Conservation (phyloP, 2,329 filamentous ascomycete species). For the Botrytis hyacinthi region DNA sequence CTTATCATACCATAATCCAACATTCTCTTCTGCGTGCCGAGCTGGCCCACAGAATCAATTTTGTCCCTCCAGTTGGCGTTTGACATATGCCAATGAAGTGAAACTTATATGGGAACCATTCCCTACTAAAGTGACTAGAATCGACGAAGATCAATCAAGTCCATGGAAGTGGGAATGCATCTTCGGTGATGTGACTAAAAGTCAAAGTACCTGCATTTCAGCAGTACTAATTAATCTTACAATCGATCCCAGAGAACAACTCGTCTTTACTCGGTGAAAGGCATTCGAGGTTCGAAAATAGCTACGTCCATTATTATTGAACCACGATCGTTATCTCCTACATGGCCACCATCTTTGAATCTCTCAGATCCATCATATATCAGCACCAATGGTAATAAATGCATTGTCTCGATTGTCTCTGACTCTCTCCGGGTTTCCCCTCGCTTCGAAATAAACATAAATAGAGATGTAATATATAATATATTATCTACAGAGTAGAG, state of each 20-base stretch:
- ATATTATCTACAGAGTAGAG: background rate
- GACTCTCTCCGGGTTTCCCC: background rate
- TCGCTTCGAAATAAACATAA: background rate
- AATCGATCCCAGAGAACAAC: background rate
- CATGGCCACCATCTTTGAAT: background rate
- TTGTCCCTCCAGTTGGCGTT: constrained; percentile 5
- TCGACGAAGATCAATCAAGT: background rate
- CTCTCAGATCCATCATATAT: background rate
- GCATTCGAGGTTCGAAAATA: background rate
- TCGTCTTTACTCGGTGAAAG: background rate
- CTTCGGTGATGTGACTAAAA: background rate
- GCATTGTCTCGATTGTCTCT: background rate
- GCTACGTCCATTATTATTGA: background rate
- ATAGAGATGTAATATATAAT: background rate
- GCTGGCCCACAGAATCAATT: background rate
- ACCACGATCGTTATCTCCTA: background rate
- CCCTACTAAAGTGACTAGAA: background rate
- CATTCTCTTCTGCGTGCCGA: background rate
- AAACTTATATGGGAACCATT: constrained; percentile 14
- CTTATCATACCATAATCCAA: background rate
- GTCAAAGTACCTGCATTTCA: background rate
- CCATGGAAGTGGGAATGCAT: background rate
- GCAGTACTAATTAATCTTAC: too few relatives aligned
- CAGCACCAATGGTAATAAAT: background rate
- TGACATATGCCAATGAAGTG: constrained; percentile 10